phyloP scores from a whole-genome alignment of 345 rosid species.

The Eucalyptus regnans region DNA sequence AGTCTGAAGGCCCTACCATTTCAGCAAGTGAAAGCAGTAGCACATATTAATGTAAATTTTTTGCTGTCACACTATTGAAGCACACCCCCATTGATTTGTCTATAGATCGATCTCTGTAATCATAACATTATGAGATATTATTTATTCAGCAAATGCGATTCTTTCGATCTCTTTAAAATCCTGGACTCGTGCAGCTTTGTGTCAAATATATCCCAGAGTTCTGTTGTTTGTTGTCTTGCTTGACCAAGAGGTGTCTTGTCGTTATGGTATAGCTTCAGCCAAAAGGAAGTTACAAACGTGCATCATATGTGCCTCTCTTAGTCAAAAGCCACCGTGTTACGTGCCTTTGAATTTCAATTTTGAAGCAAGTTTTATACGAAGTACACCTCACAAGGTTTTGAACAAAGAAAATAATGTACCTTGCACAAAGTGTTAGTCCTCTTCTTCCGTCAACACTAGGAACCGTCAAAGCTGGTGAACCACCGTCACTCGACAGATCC shows the following conservation, averaged over 20 bases:
- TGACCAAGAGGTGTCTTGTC: background rate
- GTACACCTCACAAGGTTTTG: background rate
- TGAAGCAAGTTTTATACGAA: background rate
- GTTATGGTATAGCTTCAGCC: background rate
- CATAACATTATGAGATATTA: slow-evolving; percentile 2
- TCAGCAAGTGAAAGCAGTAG: slow-evolving; percentile 73
- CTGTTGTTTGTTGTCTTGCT: background rate
- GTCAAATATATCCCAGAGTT: background rate
- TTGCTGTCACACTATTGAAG: background rate
- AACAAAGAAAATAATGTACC: background rate
- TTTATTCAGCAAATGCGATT: slow-evolving; percentile 6
- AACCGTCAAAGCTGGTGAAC: background rate
- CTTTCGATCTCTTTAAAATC: slow-evolving; percentile 10
- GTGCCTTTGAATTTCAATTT: background rate
- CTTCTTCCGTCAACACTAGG: background rate
- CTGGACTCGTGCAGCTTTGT: background rate
- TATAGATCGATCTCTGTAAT: slow-evolving; percentile 30
- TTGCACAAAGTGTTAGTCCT: background rate
- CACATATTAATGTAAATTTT: slow-evolving; percentile 20
- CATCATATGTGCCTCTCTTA: background rate
- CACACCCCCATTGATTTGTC: slow-evolving; percentile 9
- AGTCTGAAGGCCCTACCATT: slow-evolving; percentile 54
- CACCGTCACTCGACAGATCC: background rate
- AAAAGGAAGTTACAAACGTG: background rate
- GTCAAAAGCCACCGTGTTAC: background rate